These are phyloP conservation scores for Boletales sp. DNA, from an alignment of 768 basidiomycete genomes.

Conservation along the genomic window DNA sequence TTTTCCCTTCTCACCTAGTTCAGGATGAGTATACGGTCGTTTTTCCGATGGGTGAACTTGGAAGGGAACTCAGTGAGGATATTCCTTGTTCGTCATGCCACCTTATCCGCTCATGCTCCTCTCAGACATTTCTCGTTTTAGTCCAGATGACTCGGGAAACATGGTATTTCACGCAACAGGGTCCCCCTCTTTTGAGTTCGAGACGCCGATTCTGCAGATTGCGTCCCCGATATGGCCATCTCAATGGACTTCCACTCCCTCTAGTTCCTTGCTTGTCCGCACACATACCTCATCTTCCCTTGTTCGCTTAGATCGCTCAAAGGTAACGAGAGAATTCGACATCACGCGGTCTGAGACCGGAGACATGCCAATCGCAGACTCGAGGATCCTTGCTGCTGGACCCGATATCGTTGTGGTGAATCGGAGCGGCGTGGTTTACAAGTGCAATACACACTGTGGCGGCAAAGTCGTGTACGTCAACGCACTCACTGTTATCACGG, in stretches of 20 bases:
- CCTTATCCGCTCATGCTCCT: conserved; percentile 3
- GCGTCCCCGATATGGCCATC: conserved; percentile 28
- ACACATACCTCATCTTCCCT: conserved; percentile 45
- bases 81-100: not conserved
- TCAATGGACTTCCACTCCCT: conserved; percentile 10
- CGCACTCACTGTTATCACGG: not conserved
- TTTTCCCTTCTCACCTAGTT: conserved; percentile 29
- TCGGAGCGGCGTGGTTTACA: conserved; percentile 50
- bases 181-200: conserved; percentile 44
- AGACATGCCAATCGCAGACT: conserved; percentile 43
- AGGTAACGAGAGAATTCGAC: conserved; percentile 33
- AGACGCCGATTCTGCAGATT: conserved; percentile 70
- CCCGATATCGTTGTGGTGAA: conserved; percentile 45
- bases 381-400: conserved; percentile 35
- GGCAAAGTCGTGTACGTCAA: conserved; percentile 39
- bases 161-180: conserved; percentile 33
- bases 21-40: conserved; percentile 35
- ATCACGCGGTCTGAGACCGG: conserved; percentile 41
- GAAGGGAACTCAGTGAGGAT: conserved; percentile 57
- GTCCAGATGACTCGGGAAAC: conserved; percentile 15
- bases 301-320: conserved; percentile 26
- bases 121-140: conserved; percentile 49
- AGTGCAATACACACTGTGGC: conserved; percentile 36
- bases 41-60: conserved; percentile 65
- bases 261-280: conserved; percentile 36